Base-by-base conservation (phyloP, 1,284 basidiomycete species). In the Apiotrichum akiyoshidainum region DNA sequence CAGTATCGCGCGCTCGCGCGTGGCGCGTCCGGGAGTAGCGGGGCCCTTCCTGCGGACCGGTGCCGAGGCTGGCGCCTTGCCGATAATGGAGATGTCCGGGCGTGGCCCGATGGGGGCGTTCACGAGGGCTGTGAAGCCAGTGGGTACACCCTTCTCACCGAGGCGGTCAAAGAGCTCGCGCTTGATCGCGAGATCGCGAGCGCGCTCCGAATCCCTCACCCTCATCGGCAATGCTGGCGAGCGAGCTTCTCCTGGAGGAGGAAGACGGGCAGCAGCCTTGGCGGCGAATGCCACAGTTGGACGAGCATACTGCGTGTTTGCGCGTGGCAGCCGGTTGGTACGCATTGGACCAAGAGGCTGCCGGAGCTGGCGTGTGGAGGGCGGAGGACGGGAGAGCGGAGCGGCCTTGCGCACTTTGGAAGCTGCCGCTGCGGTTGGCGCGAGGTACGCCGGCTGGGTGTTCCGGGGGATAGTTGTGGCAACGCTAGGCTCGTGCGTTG, bases 121-220 rank as follows among this genome's bases (percentile, higher is more conserved):
- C 4, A 31, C 26, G 4, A 31, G 26, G 4, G 26, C 35, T 1
- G 44, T 14, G 17, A 39, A 5, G 2, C 34, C 4, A 0, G 44
- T n/a, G 21, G 46, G 9, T 2, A 46, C 4, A 1, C n/a, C 37
- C 16, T n/a, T 31, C 13, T 58, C 31, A 5, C 60, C 55, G 13
- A 63, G 49, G 5, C 60, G 55, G 51, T 75, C 71, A 50, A 72
- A 72, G 11, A 70, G 53, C 8, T 58, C 65, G 10, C 62, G 54
- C 26, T 64, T 59, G 8, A 59, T 44, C 0, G 55, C 63, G 5
- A 71, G 52, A 52, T 72, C 65, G 17, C 54, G 50, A 5, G 66
- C 70, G 26, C 71, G 64, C 47, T 75, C 73, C 7, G 55, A 42
- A 1, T 61, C 58, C 12, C 61, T 57, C 2, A 74, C 26, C 11